Base-by-base conservation (phyloP, 768 basidiomycete genomes). In the Cyclocybe aegerita region DNA sequence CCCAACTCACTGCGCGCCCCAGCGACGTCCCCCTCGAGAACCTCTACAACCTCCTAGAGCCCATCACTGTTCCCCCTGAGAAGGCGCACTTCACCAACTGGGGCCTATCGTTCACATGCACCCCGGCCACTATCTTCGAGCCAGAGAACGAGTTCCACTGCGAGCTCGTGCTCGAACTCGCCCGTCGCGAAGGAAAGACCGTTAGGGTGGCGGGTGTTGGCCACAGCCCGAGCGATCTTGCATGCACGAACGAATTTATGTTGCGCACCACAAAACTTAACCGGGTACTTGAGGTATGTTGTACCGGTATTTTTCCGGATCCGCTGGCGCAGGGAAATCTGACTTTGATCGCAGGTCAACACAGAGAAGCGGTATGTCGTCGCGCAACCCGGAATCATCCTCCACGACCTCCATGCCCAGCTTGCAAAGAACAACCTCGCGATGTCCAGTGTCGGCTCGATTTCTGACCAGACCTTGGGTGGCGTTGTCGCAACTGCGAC, bases 401-500 rank as follows among this genome's bases (percentile, higher is more conserved):
- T 98, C 49, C 74, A 85, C 50, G 74, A 79, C 43, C 78, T 98
- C 4, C 92, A 96, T 56, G 70, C 66, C 16, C 74, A 76, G 11
- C 85, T 98, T 48, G 81, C 76, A 42, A 65, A 71, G 9, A 72
- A 85, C 59, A 77, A 77, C 32, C 81, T 98, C 31, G 95, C 94
- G 35, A 86, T 99, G 82, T 84, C 80, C 62, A 96, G 90, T 68
- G 78, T 98, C 53, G 97, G 97, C 33, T 95, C 93, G 29, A 98
- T 99, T 61, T 96, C 93, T 33, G 94, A 97, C 66, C 96, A 98
- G 67, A 92, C 93, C 3, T 78, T 99, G 56, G 95, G 83, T 23
- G 97, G 97, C 39, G 82, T 94, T 59, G 77, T 98, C 61, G 86
- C 93, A 10, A 99, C 97, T 54, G 93, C 93, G 7, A 95, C 95